These are phyloP conservation scores for Kitagawia praeruptora DNA, from an alignment of 129 eudicot genomes.

Conservation along the genomic window DNA sequence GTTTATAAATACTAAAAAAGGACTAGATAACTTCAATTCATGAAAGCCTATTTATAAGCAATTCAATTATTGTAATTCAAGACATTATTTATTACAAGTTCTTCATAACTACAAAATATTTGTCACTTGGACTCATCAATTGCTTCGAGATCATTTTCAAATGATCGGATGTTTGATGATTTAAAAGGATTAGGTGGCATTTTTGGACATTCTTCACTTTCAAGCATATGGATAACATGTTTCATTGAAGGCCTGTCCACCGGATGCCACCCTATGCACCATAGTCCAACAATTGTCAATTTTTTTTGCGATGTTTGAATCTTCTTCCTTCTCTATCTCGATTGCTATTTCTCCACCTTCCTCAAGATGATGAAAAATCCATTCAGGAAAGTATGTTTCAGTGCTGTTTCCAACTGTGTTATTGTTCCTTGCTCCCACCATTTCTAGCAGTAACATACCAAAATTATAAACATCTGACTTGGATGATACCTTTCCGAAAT, in stretches of 20 bases:
- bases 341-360: slow-evolving; percentile 3
- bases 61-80: background rate
- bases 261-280: slow-evolving; percentile 16
- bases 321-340: background rate
- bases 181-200: slow-evolving; percentile 14
- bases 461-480: slow-evolving; percentile 1
- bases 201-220: background rate
- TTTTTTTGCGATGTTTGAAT: slow-evolving; percentile 7
- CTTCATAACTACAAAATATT: background rate
- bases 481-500: background rate
- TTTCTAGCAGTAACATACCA: slow-evolving; percentile 2
- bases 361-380: slow-evolving; percentile 1
- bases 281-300: slow-evolving; percentile 9
- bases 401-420: background rate
- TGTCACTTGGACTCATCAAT: background rate
- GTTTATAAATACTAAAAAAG: too few relatives aligned
- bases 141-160: background rate
- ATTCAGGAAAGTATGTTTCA: slow-evolving; percentile 11
- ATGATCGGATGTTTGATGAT: background rate
- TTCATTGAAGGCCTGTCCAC: slow-evolving; percentile 14
- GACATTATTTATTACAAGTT: background rate
- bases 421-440: slow-evolving; percentile 4
- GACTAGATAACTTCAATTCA: too few relatives aligned
- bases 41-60: too few relatives aligned
- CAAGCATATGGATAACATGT: background rate